Percentiles rank a stretch among this genome's conserved stretches.
These are phyloP conservation scores for Diplodia intermedia DNA, from an alignment of 2,329 filamentous ascomycete species.

Conservation along the genomic window DNA sequence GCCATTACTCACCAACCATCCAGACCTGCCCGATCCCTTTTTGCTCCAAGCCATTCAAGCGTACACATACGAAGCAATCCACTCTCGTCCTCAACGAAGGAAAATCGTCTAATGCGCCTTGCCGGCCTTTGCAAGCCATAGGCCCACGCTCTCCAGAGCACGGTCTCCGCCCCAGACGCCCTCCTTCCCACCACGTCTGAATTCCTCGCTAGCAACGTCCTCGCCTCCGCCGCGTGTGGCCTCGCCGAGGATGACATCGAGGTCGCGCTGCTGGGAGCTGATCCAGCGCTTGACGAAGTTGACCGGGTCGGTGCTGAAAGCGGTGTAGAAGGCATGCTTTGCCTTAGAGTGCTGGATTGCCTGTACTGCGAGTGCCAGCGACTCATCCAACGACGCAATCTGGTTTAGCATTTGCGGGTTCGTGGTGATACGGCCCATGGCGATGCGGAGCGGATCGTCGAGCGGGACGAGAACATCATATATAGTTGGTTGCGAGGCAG, in stretches of 20 bases:
- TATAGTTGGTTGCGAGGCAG: conserved; percentile 74
- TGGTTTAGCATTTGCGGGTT: conserved; percentile 78
- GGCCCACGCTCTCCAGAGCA: conserved; percentile 67
- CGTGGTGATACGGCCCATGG: conserved; percentile 58
- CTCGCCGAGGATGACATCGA: conserved; percentile 88
- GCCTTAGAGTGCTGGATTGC: conserved; percentile 84
- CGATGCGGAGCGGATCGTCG: conserved; percentile 78
- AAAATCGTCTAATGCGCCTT: conserved; percentile 18
- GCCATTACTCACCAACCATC: conserved; percentile 16
- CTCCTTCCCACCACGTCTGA: conserved; percentile 68
- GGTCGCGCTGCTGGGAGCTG: conserved; percentile 86
- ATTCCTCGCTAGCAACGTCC: conserved; percentile 68
- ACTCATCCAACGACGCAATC: conserved; percentile 79
- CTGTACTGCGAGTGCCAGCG: conserved; percentile 82
- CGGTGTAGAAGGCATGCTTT: conserved; percentile 86
- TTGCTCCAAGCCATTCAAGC: conserved; percentile 23
- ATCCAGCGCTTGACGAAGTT: conserved; percentile 88
- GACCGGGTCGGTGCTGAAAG: conserved; percentile 80
- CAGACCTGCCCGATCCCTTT: background rate
- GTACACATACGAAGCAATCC: background rate
- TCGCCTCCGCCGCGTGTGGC: conserved; percentile 64
- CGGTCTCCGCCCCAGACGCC: conserved; percentile 68
- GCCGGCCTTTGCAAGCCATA: conserved; percentile 60
- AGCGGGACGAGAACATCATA: conserved; percentile 88
- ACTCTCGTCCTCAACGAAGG: background rate